Conservation (phyloP, 1,284 basidiomycete species). For the Sporisorium reilianum region DNA sequence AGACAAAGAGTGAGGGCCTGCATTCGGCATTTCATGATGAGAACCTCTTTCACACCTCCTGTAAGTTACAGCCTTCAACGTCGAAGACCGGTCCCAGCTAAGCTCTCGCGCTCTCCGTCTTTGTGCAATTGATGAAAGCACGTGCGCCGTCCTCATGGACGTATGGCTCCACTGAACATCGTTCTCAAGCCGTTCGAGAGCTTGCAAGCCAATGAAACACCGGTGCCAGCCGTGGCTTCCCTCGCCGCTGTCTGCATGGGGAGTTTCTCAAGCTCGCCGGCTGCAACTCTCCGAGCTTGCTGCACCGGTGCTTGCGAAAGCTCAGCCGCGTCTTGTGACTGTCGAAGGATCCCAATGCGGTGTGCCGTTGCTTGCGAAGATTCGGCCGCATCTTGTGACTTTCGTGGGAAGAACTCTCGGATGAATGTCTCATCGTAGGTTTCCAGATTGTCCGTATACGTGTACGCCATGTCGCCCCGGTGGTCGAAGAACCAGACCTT, state of each 20-base stretch:
- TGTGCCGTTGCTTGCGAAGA: slow-evolving; percentile 2
- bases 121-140: not conserved
- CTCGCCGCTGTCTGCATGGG: not conserved
- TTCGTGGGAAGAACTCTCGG: not conserved
- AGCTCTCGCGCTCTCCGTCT: too few species aligned
- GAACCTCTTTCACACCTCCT: not conserved
- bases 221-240: not conserved
- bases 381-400: not conserved
- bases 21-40: not conserved
- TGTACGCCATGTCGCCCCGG: slow-evolving; percentile 7
- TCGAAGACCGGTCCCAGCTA: not conserved
- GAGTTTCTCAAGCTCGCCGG: too few species aligned
- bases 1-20: not conserved
- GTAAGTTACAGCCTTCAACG: not conserved
- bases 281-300: not conserved
- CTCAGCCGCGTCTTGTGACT: not conserved
- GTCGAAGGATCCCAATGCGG: too few species aligned
- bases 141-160: not conserved
- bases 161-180: not conserved
- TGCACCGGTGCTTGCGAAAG: not conserved
- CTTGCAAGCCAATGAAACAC: not conserved
- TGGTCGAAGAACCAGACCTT: slow-evolving; percentile 28
- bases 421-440: slow-evolving; percentile 5
- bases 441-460: slow-evolving; percentile 12
- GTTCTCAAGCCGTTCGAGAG: not conserved